Evolutionary conservation across 768 basidiomycete species (phyloP), one percentile per base, ranked within the genome.

Genomic region (Leccinum rimulosum): DNA sequence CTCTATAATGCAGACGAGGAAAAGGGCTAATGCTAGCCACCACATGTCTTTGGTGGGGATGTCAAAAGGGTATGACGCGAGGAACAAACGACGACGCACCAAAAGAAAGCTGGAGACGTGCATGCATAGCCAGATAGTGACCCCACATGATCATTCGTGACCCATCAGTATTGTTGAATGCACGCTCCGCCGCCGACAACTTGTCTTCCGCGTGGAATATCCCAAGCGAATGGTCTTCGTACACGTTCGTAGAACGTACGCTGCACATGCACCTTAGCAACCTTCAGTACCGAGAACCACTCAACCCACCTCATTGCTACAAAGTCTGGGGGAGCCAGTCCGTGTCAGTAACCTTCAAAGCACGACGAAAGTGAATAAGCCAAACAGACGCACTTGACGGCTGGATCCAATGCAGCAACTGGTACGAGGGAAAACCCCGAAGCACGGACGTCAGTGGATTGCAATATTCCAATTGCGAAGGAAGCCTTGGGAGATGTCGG

Each of bases 1-100:
- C 82, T 98, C 97, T 61, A 97, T 86, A 63, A 98, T 96, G 70
- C 95, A 98, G 45, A 98, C 79, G 2, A 97, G 73, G 74, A 95
- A 94, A 12, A 98, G 73, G 0, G 92, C 93, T 12, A 93, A 25
- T 6, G 69, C 89, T 22, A 98, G 73, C 94, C 94, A 97, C 96
- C 95, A 97, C 84, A 98, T 93, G 73, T 97, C 95, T 94, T 62
- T 14, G n/a, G 49, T 48, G 12, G 33, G 17, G 17, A 51, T 45
- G 59, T 58, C 9, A 62, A 51, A 15, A 51, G 31, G 33, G 35
- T n/a, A 54, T 17, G 2, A 19, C 5, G n/a, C 1, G 14, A 22
- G 7, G n/a, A 54, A 54, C 54, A 50, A 33, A 53, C 14, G 28
- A 50, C 28, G 28, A 67, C 82, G 57, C 63, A 91, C 92, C 93